phyloP scores from a whole-genome alignment of 2,329 filamentous ascomycete species.

The Bretziella fagacearum region DNA sequence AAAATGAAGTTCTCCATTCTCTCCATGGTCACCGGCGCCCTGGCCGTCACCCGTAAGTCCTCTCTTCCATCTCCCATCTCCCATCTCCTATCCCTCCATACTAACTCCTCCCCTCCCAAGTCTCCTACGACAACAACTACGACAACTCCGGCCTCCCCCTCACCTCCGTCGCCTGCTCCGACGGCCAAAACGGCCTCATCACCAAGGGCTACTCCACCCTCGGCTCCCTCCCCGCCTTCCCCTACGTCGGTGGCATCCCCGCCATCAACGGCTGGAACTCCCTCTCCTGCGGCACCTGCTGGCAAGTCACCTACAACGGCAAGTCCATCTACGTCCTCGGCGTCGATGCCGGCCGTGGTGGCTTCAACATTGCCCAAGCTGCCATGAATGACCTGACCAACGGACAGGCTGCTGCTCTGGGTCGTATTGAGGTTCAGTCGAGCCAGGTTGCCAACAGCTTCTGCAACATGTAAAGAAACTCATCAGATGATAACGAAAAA shows the following conservation, averaged over 20 bases:
- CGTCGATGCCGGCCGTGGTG: slow-evolving; percentile 32
- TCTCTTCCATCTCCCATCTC: slow-evolving; percentile 3
- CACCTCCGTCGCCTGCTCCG: slow-evolving; percentile 44
- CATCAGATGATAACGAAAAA: background rate
- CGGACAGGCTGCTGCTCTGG: slow-evolving; percentile 31
- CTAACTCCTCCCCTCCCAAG: slow-evolving; percentile 20
- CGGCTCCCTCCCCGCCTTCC: slow-evolving; percentile 32
- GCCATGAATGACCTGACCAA: slow-evolving; percentile 41
- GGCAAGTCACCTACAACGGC: slow-evolving; percentile 34
- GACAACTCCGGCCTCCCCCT: slow-evolving; percentile 42
- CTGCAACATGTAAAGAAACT: slow-evolving; percentile 26
- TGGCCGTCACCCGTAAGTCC: slow-evolving; percentile 23
- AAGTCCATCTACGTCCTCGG: slow-evolving; percentile 37
- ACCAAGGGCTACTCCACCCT: slow-evolving; percentile 41
- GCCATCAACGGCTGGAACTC: slow-evolving; percentile 41
- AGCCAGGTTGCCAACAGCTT: slow-evolving; percentile 26
- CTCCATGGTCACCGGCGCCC: slow-evolving; percentile 24
- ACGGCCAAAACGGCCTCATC: slow-evolving; percentile 49
- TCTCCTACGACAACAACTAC: slow-evolving; percentile 58
- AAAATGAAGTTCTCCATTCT: slow-evolving; percentile 30
- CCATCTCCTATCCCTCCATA: background rate
- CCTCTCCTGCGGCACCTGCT: slow-evolving; percentile 41
- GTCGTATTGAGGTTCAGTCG: slow-evolving; percentile 34
- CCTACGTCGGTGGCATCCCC: slow-evolving; percentile 37
- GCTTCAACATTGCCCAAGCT: slow-evolving; percentile 39